Base-by-base conservation (phyloP, 129 eudicot genomes). In the Kitagawia praeruptora region DNA sequence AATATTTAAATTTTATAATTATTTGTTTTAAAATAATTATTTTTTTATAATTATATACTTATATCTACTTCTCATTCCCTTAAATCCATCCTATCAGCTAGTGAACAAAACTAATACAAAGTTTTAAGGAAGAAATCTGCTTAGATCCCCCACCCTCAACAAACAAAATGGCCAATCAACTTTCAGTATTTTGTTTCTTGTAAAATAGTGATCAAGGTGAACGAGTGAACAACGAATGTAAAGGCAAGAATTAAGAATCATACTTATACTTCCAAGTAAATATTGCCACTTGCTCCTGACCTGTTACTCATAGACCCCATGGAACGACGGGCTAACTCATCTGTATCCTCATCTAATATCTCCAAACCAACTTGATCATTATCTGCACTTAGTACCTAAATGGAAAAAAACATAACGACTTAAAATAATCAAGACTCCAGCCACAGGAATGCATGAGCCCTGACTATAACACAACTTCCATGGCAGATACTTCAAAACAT, bases 301-400 rank as follows among this genome's bases (percentile, higher is more conserved):
- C 46, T 74, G 77, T 28, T 45, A 45, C 77, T 74, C 77, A 74
- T 74, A 25, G 58, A 74, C 56, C 40, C 39, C 77, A 45, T 74
- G 34, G 39, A 74, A 10, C 77, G 40, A 44, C 40, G 77, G 58
- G 39, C 58, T 3, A 74, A 37, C 6, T 45, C 77, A 44, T 74
- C 77, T n/a, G 77, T 40, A 27, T 45, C 58, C 56, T 74, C 77
- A 25, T 74, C 56, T 74, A 74, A 45, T 13, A 44, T 74, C 48
- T 74, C 77, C 77, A 45, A 27, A 44, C 77, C 77, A 74, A 74
- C 77, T 74, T 74, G 56, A 74, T 74, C 77, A 74, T 74, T 40
- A 6, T 58, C 76, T 9, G 76, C 76, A 9, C 37, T 72, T 23
- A 72, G 76, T 23, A 72, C 76, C 76, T 72, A 11, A 72, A 9